Conservation (phyloP, 371 early-diverging fungal genomes). For the Rhizopus sp. region DNA sequence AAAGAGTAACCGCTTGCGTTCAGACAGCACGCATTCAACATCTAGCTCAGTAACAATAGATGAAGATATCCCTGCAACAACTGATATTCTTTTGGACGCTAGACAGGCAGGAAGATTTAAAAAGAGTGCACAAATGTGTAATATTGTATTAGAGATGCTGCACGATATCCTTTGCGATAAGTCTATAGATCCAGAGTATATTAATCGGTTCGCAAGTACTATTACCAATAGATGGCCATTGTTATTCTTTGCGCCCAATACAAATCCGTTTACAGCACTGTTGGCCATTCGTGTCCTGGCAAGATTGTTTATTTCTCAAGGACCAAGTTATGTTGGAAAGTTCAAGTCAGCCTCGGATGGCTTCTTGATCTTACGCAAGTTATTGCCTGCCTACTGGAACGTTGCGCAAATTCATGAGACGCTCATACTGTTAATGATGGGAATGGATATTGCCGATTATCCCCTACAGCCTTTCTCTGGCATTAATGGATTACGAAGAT, state of each 20-base stretch:
- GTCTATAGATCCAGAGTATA: conserved; percentile 20
- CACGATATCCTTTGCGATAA: conserved; percentile 65
- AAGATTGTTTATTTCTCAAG: conserved; percentile 56
- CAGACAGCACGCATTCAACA: conserved; percentile 21
- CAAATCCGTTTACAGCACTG: conserved; percentile 63
- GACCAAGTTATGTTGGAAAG: conserved; percentile 52
- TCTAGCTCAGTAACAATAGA: conserved; percentile 6
- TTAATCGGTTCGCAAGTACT: conserved; percentile 56
- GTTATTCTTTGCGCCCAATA: conserved; percentile 59
- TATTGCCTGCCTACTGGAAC: conserved; percentile 66
- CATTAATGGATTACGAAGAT: conserved; percentile 46
- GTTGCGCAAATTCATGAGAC: conserved; percentile 63
- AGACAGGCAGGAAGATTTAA: conserved; percentile 22
- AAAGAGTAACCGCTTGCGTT: conserved; percentile 5
- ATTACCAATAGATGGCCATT: conserved; percentile 77
- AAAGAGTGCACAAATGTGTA: conserved; percentile 62
- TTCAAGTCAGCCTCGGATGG: conserved; percentile 64
- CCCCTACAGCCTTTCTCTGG: conserved; percentile 52
- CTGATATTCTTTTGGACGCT: conserved; percentile 45
- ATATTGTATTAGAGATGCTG: conserved; percentile 71
- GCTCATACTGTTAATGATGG: conserved; percentile 59
- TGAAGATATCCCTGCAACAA: neutral
- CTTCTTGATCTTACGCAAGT: conserved; percentile 55
- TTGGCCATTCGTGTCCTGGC: conserved; percentile 62
- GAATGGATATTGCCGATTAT: conserved; percentile 58